Base-by-base conservation (phyloP, 768 basidiomycete species). In the Lyophyllum atratum region DNA sequence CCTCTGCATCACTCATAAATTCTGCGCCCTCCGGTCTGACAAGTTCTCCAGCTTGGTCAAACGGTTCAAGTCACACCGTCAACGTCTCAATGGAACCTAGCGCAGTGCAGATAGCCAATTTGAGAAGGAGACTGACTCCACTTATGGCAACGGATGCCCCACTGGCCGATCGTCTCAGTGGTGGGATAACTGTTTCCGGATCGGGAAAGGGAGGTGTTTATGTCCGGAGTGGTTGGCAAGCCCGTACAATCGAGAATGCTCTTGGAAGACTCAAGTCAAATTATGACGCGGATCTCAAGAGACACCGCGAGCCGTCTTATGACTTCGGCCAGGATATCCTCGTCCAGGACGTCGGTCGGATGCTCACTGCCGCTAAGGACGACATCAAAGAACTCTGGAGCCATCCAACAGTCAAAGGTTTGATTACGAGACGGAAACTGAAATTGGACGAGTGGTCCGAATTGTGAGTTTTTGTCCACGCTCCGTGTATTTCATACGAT, bases 371-470 rank as follows among this genome's bases (percentile, higher is more conserved):
- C 14, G 81, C 76, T 49, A 80, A 81, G 62, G 80, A 84, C 17
- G 91, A 93, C 66, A 83, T 93, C 66, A 76, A 78, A 55, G 78
- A 84, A 53, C 78, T 94, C 21, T 93, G 92, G 90, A 74, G 78
- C 46, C 86, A 91, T 60, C 82, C 86, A 0, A 79, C 82, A 9
- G 92, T 94, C 51, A 84, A 82, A 65, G 82, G 79, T 25, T 72
- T 93, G 69, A 85, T 92, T 45, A 75, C 75, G 21, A 85, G 82
- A 65, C 79, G 91, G 55, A 85, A 85, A 56, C 71, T 93, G 48
- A 87, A 89, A 65, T 76, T 93, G 49, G 91, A 93, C 61, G 92
- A 94, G 69, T 92, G 91, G 87, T 85, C 90, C 12, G 92, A 93
- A 73, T 94, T 90, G 92, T 93, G 67, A 70, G 92, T 78, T 26